Evolutionary conservation across 1,284 basidiomycete genomes (phyloP).

Genomic region (Fistulinella cinereoalba): DNA sequence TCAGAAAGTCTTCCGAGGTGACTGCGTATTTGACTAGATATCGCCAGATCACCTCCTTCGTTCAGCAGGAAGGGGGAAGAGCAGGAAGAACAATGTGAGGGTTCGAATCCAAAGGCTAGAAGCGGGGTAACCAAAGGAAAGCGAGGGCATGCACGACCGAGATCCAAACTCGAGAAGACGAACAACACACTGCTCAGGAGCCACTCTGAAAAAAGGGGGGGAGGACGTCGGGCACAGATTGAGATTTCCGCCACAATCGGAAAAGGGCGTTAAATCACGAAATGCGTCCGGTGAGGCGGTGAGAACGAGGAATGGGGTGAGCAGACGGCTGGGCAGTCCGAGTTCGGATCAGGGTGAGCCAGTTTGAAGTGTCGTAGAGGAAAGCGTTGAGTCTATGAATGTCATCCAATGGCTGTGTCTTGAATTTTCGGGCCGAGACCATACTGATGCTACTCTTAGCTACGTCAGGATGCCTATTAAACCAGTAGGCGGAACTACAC

Average conservation of each 20-base stretch:
- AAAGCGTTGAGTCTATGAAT: not conserved
- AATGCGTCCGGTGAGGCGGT: not conserved
- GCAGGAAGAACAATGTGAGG: not conserved
- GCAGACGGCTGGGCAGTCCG: slow-evolving; percentile 5
- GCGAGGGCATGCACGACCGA: not conserved
- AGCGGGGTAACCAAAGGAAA: not conserved
- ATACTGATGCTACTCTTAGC: not conserved
- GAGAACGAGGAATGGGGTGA: not conserved
- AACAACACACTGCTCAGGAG: slow-evolving; percentile 7
- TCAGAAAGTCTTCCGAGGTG: too few species aligned
- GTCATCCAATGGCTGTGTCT: slow-evolving; percentile 5
- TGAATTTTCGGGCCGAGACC: slow-evolving; percentile 14
- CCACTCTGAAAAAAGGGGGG: too few species aligned
- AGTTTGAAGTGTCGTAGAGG: slow-evolving; percentile 14
- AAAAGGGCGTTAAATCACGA: slow-evolving; percentile 13
- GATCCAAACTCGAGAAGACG: not conserved
- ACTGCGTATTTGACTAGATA: too few species aligned
- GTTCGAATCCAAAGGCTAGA: not conserved
- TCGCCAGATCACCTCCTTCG: too few species aligned
- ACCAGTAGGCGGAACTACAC: too few species aligned
- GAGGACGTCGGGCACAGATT: too few species aligned
- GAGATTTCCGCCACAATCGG: too few species aligned
- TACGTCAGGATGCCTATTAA: too few species aligned
- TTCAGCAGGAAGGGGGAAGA: not conserved
- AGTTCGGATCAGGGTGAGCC: slow-evolving; percentile 13